phyloP scores from a whole-genome alignment of 1,284 basidiomycete species.

The Hypsizygus ulmarius region DNA sequence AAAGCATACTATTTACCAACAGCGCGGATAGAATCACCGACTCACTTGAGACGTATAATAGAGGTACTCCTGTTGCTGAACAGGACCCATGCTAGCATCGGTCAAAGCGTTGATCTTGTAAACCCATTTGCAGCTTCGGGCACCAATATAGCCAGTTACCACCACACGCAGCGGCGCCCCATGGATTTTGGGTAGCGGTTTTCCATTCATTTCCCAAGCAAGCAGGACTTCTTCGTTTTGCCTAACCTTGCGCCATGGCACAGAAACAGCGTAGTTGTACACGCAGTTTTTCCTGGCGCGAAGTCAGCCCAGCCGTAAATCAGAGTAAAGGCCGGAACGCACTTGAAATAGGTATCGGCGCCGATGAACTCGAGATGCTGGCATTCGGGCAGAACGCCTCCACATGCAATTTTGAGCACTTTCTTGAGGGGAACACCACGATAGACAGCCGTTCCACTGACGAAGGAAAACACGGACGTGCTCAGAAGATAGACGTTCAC shows the following conservation, averaged over 20 bases:
- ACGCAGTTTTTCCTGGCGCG: constrained; percentile 42
- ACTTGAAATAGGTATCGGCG: constrained; percentile 61
- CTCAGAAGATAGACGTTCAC: no score
- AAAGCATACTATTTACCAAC: not conserved
- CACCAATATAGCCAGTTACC: constrained; percentile 58
- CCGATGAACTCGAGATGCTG: constrained; percentile 56
- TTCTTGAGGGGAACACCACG: constrained; percentile 54
- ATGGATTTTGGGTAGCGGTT: constrained; percentile 52
- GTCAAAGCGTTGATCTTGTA: constrained; percentile 50
- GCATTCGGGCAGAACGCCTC: constrained; percentile 47
- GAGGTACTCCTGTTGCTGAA: constrained; percentile 53
- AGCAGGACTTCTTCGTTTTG: constrained; percentile 51
- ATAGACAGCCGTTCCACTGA: constrained; percentile 41
- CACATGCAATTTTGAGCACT: constrained; percentile 51
- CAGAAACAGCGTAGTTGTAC: constrained; percentile 55
- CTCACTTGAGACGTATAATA: constrained; percentile 46
- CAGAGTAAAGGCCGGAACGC: constrained; percentile 11
- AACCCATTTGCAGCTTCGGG: constrained; percentile 57
- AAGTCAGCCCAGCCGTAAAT: not conserved
- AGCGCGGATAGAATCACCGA: not conserved
- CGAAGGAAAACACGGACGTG: not conserved
- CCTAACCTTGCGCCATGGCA: constrained; percentile 51
- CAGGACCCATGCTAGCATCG: constrained; percentile 49
- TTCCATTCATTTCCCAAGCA: constrained; percentile 60
- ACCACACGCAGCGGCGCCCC: constrained; percentile 54